Base-by-base conservation (phyloP, 2,329 filamentous ascomycete species). In the Aspergillus persii region DNA sequence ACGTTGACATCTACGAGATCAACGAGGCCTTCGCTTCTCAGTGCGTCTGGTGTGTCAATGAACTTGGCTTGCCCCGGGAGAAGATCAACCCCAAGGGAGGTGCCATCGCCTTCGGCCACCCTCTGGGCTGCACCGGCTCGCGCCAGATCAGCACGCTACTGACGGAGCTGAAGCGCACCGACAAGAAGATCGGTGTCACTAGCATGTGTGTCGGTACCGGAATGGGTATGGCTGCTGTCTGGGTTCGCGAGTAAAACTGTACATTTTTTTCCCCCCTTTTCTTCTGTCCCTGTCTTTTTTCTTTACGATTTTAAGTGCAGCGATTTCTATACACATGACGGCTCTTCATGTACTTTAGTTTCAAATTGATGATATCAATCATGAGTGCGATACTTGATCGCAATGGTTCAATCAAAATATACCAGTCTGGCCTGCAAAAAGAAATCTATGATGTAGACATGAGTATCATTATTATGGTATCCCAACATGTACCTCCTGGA, bases 71-170 rank as follows among this genome's bases (percentile, higher is more conserved):
- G 30, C 90, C 92, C 55, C 74, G 83, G 61, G 88, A 91, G 66
- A 98, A 97, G 85, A 87, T 99, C 73, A 98, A 98, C 81, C 94
- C 94, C 69, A 96, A 97, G 84, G 95, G 94, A 66, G 94, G 94
- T 63, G 93, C 93, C 36, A 97, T 97, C 76, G 94, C 94, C 9
- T 96, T 97, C 74, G 92, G 95, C 9, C 95, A 98, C 79, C 95
- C 95, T 0, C 83, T 98, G 18, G 95, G 95, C 58, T 96, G 92
- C 80, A 98, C 95, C 0, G 95, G 95, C 54, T 92, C 94, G 8
- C 85, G 95, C 72, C 95, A 98, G 81, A 91, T 99, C 51, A 92
- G 90, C 72, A 98, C 95, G 9, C 79, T 98, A 70, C 80, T 98
- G 64, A 96, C 92, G 67, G 94, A 98, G 84, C 80, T 98, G 68